Percentiles rank a stretch among this genome's conserved stretches.
These are phyloP conservation scores for Yarrowia hollandica DNA, from an alignment of 805 yeast species.

Conservation along the genomic window DNA sequence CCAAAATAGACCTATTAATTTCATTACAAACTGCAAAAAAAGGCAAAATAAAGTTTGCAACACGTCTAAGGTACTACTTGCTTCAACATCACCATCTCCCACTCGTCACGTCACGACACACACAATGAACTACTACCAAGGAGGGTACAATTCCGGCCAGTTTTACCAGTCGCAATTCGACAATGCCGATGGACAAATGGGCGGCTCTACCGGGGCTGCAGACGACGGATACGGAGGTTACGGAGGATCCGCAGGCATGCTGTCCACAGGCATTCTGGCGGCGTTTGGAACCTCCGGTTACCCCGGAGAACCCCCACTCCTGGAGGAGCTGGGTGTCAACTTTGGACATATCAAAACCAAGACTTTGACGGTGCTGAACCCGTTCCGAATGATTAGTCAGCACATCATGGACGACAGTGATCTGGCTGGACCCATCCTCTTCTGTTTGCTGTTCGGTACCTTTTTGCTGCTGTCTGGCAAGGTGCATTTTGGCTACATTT, in stretches of 20 bases:
- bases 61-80: constrained; percentile 16
- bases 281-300: constrained; percentile 94
- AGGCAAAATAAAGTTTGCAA: neutral
- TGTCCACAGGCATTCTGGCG: constrained; percentile 78
- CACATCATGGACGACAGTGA: constrained; percentile 87
- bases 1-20: too few relatives aligned
- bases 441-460: constrained; percentile 83
- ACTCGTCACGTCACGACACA: constrained; percentile 14
- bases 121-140: constrained; percentile 27
- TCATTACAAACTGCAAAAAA: too few relatives aligned
- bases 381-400: constrained; percentile 62
- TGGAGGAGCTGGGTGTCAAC: constrained; percentile 92
- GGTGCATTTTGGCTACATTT: constrained; percentile 93
- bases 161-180: constrained; percentile 25
- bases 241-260: constrained; percentile 41
- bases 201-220: neutral
- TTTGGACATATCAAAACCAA: constrained; percentile 71
- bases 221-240: constrained; percentile 8
- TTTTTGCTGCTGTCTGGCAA: constrained; percentile 81
- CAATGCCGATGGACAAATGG: constrained; percentile 23
- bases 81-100: constrained; percentile 9
- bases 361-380: constrained; percentile 83
- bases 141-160: constrained; percentile 16
- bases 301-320: constrained; percentile 88
- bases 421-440: constrained; percentile 90